Conservation (phyloP, 176 grass and related monocot genomes). For the Lolium perenne region DNA sequence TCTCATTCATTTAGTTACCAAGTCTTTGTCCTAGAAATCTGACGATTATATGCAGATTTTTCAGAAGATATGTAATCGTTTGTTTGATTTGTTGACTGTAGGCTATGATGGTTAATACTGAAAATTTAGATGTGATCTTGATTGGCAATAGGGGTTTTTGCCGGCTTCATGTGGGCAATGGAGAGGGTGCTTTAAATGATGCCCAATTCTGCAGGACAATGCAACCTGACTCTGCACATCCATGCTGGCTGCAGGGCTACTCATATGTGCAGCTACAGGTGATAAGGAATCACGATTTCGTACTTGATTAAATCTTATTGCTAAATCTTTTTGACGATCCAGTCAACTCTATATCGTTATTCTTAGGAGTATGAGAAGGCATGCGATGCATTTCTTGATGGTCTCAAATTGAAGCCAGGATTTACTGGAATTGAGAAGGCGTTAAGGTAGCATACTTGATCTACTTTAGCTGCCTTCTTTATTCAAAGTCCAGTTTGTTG, state of each 20-base stretch:
- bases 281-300: background rate
- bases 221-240: background rate
- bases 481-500: background rate
- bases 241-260: slow-evolving; percentile 17
- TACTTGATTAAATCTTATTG: background rate
- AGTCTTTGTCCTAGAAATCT: background rate
- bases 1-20: too few relatives aligned
- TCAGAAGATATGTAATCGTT: background rate
- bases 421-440: slow-evolving; percentile 32
- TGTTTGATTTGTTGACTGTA: background rate
- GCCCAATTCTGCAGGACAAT: background rate
- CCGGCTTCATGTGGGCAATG: background rate
- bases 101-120: background rate
- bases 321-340: background rate
- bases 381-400: slow-evolving; percentile 48
- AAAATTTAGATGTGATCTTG: background rate
- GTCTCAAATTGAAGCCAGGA: slow-evolving; percentile 35
- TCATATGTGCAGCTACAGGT: slow-evolving; percentile 5
- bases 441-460: slow-evolving; percentile 29
- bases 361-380: slow-evolving; percentile 51
- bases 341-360: background rate
- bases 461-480: background rate
- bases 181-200: background rate
- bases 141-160: background rate
- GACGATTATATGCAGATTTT: background rate